These are phyloP conservation scores for Limnanthes douglasii DNA, from an alignment of 345 rosid genomes.

Conservation along the genomic window DNA sequence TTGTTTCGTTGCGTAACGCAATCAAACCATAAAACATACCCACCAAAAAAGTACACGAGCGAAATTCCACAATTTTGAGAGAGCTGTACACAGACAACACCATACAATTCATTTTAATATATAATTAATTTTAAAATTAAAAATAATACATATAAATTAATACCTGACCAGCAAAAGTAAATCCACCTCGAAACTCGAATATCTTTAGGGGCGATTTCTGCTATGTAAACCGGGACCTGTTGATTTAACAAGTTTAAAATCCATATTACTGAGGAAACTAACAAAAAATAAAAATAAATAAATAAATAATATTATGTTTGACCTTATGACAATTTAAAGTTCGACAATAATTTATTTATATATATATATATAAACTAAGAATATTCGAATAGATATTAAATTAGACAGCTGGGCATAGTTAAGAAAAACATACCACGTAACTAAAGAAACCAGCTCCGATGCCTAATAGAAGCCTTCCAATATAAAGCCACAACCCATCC, in stretches of 20 bases:
- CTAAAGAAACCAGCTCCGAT: slow-evolving; percentile 20
- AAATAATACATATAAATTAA: background rate
- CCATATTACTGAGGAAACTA: background rate
- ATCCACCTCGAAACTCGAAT: slow-evolving; percentile 23
- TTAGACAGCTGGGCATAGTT: background rate
- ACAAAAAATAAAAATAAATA: background rate
- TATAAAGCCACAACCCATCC: slow-evolving; percentile 20
- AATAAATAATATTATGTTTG: too few relatives aligned
- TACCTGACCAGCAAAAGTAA: slow-evolving; percentile 23
- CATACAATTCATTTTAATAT: background rate
- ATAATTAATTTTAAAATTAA: background rate
- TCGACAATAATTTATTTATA: background rate
- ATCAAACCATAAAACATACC: slow-evolving; percentile 11
- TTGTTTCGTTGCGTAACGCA: too few relatives aligned
- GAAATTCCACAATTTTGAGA: slow-evolving; percentile 15
- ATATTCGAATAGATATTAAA: too few relatives aligned
- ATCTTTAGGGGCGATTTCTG: slow-evolving; percentile 27
- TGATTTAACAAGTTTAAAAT: background rate
- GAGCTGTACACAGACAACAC: slow-evolving; percentile 8
- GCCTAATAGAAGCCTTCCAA: slow-evolving; percentile 28
- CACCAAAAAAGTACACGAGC: slow-evolving; percentile 12
- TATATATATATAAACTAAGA: background rate
- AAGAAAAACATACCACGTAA: slow-evolving; percentile 18
- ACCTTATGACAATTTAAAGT: too few relatives aligned
- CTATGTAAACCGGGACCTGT: slow-evolving; percentile 19